phyloP scores from a whole-genome alignment of 2,329 filamentous ascomycete genomes.

The Trichoderma cornu-damae region DNA sequence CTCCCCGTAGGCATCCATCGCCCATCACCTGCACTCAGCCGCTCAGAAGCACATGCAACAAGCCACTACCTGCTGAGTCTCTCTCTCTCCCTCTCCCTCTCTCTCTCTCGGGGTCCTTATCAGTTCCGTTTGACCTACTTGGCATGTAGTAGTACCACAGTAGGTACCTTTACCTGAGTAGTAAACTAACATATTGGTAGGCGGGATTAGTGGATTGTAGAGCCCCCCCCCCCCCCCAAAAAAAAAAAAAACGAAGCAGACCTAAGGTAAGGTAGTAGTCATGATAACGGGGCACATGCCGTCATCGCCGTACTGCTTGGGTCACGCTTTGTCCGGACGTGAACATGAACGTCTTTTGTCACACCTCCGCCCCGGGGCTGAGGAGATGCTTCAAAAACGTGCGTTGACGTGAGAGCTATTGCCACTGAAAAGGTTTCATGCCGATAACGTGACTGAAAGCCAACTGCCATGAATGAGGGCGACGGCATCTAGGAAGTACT shows the following conservation, averaged over 20 bases:
- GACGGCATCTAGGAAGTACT: too few species aligned
- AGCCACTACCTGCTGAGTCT: not conserved
- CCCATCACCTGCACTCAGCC: slow-evolving; percentile 11
- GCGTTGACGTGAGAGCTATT: not conserved
- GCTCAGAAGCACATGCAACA: not conserved
- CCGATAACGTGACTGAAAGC: too few species aligned
- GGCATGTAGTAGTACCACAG: too few species aligned
- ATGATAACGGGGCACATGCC: slow-evolving; percentile 5
- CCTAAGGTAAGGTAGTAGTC: too few species aligned
- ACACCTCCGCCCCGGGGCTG: not conserved
- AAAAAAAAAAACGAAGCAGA: not conserved
- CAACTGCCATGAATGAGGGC: too few species aligned
- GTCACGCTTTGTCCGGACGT: slow-evolving; percentile 3
- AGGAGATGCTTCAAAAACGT: not conserved
- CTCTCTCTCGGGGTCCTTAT: too few species aligned
- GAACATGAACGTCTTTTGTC: not conserved
- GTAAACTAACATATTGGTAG: too few species aligned
- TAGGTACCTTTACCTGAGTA: too few species aligned
- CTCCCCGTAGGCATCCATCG: not conserved
- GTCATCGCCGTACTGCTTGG: not conserved
- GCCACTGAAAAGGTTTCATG: not conserved
- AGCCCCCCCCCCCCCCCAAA: too few species aligned
- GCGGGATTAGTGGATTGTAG: not conserved
- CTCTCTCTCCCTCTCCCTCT: too few species aligned
- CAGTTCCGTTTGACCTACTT: too few species aligned